Percentiles rank a stretch among this genome's conserved stretches.
These are phyloP conservation scores for Xylariaceae sp. DNA, from an alignment of 2,329 filamentous ascomycete species.

Conservation along the genomic window DNA sequence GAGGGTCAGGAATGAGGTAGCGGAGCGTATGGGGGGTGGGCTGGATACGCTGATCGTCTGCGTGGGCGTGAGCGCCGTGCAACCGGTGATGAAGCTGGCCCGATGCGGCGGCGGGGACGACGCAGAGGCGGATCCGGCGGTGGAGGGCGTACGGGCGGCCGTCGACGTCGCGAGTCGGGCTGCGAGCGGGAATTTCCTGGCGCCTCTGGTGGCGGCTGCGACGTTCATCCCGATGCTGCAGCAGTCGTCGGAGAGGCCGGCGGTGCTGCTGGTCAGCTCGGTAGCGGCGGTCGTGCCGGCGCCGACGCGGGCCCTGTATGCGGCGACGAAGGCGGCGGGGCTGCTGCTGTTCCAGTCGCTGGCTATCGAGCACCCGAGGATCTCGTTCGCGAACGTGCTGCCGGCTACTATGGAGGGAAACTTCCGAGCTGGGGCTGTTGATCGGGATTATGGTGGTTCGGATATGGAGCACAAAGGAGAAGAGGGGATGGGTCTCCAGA, in stretches of 20 bases:
- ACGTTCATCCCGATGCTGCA: constrained; percentile 28
- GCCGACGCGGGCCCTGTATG: constrained; percentile 30
- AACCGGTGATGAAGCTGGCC: constrained; percentile 27
- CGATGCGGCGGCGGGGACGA: constrained; percentile 9
- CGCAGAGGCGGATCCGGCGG: constrained; percentile 9
- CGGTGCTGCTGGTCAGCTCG: constrained; percentile 25
- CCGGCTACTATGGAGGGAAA: constrained; percentile 31
- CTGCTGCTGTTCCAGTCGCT: constrained; percentile 29
- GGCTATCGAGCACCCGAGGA: constrained; percentile 28
- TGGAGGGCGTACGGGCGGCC: constrained; percentile 18
- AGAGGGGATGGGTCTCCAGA: not conserved
- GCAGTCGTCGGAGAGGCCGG: constrained; percentile 24
- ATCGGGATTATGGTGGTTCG: constrained; percentile 14
- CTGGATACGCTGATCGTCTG: constrained; percentile 28
- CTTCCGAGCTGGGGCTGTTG: constrained; percentile 30
- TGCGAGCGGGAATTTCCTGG: constrained; percentile 26
- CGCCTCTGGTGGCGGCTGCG: constrained; percentile 24
- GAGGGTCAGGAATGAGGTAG: constrained; percentile 18
- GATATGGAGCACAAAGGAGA: constrained; percentile 6
- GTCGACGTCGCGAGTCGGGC: constrained; percentile 20
- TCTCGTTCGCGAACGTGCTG: constrained; percentile 27
- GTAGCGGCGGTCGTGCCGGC: constrained; percentile 27
- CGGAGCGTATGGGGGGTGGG: constrained; percentile 23
- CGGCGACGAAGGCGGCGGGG: constrained; percentile 29
- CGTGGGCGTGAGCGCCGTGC: constrained; percentile 30